phyloP scores from a whole-genome alignment of 768 basidiomycete genomes.

The Tylopilus balloui region DNA sequence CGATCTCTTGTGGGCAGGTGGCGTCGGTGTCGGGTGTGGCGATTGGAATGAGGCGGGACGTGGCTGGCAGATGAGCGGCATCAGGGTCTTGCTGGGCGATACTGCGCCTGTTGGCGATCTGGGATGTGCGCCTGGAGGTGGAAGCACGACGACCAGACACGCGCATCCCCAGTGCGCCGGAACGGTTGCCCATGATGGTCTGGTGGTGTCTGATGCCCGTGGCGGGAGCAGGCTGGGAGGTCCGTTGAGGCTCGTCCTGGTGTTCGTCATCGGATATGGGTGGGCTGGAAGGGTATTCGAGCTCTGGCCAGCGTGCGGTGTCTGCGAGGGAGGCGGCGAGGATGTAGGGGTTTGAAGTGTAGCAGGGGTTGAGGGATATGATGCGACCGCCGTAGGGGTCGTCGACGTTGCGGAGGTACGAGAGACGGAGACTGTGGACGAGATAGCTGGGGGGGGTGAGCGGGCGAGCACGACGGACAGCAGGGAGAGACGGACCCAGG shows the following conservation, averaged over 20 bases:
- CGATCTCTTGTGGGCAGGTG: neutral
- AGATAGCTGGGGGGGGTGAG: slow-evolving; percentile 46
- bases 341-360: slow-evolving; percentile 80
- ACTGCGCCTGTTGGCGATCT: neutral
- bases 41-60: slow-evolving; percentile 7
- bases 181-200: slow-evolving; percentile 77
- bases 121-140: slow-evolving; percentile 47
- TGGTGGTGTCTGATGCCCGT: slow-evolving; percentile 70
- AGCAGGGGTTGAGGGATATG: slow-evolving; percentile 73
- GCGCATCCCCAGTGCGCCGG: slow-evolving; percentile 73
- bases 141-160: slow-evolving; percentile 61
- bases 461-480: neutral
- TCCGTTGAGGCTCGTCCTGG: slow-evolving; percentile 25
- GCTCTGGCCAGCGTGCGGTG: slow-evolving; percentile 78
- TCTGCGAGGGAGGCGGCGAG: slow-evolving; percentile 77
- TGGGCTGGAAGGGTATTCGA: slow-evolving; percentile 65
- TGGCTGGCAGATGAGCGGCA: neutral
- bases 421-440: slow-evolving; percentile 79
- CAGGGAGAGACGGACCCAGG: slow-evolving; percentile 42
- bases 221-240: slow-evolving; percentile 26
- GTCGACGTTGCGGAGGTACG: slow-evolving; percentile 84
- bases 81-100: neutral
- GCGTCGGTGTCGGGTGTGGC: slow-evolving; percentile 11
- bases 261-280: slow-evolving; percentile 68
- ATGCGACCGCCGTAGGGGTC: slow-evolving; percentile 82